Evolutionary conservation across 73 alveolate species (phyloP).

Genomic region (Urostyla sp.): DNA sequence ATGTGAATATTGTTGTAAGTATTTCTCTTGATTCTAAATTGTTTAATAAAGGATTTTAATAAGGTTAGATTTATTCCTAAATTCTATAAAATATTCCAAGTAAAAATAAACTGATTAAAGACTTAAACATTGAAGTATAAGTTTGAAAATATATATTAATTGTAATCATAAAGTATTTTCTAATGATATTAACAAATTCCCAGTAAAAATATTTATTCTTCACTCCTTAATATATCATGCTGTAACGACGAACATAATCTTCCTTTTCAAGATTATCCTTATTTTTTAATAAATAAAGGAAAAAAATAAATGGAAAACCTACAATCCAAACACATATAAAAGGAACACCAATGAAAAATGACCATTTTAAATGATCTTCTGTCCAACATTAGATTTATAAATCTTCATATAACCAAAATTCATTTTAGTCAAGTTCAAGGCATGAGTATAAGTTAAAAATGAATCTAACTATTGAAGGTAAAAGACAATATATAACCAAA

Average conservation of each 20-base stretch:
- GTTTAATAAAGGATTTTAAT: background rate
- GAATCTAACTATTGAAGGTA: background rate
- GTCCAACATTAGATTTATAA: constrained; percentile 35
- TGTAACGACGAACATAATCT: background rate
- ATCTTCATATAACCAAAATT: background rate
- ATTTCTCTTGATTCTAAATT: background rate
- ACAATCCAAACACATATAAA: constrained; percentile 28
- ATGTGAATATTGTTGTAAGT: background rate
- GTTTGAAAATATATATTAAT: background rate
- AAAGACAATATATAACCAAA: background rate
- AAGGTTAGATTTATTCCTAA: background rate
- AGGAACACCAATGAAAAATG: constrained; percentile 19
- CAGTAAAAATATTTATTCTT: background rate
- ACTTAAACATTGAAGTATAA: background rate
- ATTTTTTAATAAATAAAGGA: background rate
- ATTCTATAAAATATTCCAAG: background rate
- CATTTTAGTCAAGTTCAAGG: constrained; percentile 9
- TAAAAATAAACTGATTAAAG: background rate
- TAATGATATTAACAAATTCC: background rate
- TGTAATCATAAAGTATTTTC: background rate
- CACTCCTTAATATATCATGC: constrained; percentile 47
- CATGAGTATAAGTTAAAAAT: background rate
- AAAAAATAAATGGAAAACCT: constrained; percentile 15
- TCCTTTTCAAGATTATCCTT: background rate
- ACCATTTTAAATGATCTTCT: constrained; percentile 8